Base-by-base conservation (phyloP, 768 basidiomycete genomes). In the Daedalea quercina region DNA sequence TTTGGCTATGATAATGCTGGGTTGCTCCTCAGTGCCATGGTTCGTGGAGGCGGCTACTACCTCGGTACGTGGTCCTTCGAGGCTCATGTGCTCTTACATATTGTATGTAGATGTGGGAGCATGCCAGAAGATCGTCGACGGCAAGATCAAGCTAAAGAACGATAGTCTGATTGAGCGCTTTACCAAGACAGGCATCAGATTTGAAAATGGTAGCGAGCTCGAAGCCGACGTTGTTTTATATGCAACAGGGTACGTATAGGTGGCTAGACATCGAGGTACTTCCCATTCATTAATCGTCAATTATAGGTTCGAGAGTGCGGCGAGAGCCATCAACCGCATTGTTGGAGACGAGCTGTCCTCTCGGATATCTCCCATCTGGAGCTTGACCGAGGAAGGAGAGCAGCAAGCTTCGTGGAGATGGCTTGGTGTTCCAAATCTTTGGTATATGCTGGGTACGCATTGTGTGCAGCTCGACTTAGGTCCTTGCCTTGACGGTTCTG, bases 81-180 rank as follows among this genome's bases (percentile, higher is more conserved):
- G 4, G 4, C 28, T 26, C 13, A 20, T 45, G 44, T 17, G 9
- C 6, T 15, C 15, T 4, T n/a, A 15, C n/a, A 9, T 17, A 15
- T 8, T 45, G 11, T 45, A 22, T 41, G 76, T 17, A 81, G 81
- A 82, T 56, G 76, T 77, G 15, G 82, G 83, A 24, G 79, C 77
- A 9, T 78, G 77, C 54, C 76, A 83, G 63, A 68, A 80, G 55
- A 79, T 87, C 60, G 75, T 77, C 42, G 81, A 85, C 59, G 82
- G 84, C 7, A 79, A 81, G 61, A 82, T 87, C 70, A 85, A 84
- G 63, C 65, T 87, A 50, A 86, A 86, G 69, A 82, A 76, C 65
- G 80, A 81, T 51, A 60, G 55, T 23, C 42, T 53, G 42, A 61
- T 65, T 48, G 63, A 65, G 46, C 59, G 63, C 17, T 73, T 78